Conservation (phyloP, 2,329 filamentous ascomycete genomes). For the Monascus ruber region DNA sequence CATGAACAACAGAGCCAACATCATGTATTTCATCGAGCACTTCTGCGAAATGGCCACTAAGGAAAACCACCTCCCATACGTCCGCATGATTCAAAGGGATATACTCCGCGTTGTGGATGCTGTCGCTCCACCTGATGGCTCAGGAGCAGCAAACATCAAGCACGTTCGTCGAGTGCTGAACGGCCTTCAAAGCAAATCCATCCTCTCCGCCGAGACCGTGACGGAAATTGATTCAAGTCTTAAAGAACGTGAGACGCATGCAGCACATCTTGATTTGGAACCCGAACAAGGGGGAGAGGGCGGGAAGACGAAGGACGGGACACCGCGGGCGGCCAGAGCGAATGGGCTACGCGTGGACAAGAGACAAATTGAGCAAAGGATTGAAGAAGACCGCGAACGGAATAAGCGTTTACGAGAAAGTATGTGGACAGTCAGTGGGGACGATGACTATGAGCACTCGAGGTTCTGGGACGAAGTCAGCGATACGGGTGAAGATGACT, state of each 20-base stretch:
- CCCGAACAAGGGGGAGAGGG: conserved; percentile 19
- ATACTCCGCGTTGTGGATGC: conserved; percentile 85
- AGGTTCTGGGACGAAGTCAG: conserved; percentile 80
- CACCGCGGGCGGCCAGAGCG: conserved; percentile 15
- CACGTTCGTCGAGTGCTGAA: conserved; percentile 74
- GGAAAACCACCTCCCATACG: conserved; percentile 67
- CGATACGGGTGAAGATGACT: conserved; percentile 79
- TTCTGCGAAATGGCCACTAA: conserved; percentile 77
- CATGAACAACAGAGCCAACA: conserved; percentile 95
- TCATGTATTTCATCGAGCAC: conserved; percentile 97
- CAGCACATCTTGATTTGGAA: conserved; percentile 43
- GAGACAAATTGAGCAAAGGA: conserved; percentile 83
- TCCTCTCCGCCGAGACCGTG: conserved; percentile 65
- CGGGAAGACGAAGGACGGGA: conserved; percentile 15
- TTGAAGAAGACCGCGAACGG: conserved; percentile 90
- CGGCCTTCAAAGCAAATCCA: conserved; percentile 57
- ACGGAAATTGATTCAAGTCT: conserved; percentile 72
- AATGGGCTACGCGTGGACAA: conserved; percentile 56
- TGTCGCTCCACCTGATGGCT: conserved; percentile 76
- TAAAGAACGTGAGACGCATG: conserved; percentile 60
- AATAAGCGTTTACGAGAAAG: conserved; percentile 87
- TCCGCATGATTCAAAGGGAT: conserved; percentile 90
- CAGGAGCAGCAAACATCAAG: conserved; percentile 85
- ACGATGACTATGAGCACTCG: conserved; percentile 59
- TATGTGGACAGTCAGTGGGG: conserved; percentile 74